Percentiles rank a stretch among this genome's conserved stretches.
phyloP scores from a whole-genome alignment of 495 filamentous ascomycete species.

The Peziza echinospora region DNA sequence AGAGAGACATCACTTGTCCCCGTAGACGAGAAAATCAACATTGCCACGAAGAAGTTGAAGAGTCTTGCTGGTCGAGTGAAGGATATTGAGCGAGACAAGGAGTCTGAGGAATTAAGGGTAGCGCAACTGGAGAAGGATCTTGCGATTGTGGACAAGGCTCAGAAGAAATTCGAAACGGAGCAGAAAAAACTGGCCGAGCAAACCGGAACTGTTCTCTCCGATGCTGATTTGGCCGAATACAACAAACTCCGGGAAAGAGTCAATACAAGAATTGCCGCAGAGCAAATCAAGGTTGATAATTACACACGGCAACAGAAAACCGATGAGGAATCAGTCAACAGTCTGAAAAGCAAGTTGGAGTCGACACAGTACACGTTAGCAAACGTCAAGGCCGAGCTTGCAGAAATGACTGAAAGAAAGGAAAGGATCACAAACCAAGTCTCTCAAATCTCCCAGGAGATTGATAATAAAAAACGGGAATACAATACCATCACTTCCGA shows the following conservation, averaged over 20 bases:
- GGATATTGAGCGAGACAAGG: constrained; percentile 52
- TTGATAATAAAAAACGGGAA: constrained; percentile 76
- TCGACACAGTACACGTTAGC: constrained; percentile 46
- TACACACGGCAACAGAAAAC: constrained; percentile 67
- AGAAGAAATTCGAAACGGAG: constrained; percentile 70
- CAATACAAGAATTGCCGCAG: constrained; percentile 56
- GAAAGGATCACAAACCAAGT: constrained; percentile 34
- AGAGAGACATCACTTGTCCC: constrained; percentile 69
- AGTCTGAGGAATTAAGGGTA: constrained; percentile 40
- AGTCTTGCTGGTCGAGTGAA: constrained; percentile 42
- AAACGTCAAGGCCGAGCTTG: constrained; percentile 49
- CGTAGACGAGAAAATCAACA: constrained; percentile 78
- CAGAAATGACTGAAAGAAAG: constrained; percentile 44
- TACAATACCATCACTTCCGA: constrained; percentile 70
- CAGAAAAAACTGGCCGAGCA: constrained; percentile 65
- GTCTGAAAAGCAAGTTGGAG: constrained; percentile 67
- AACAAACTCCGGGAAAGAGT: constrained; percentile 68
- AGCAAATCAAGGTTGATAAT: constrained; percentile 67
- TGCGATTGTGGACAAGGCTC: constrained; percentile 67
- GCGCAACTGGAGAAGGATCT: constrained; percentile 60
- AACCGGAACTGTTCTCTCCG: constrained; percentile 64
- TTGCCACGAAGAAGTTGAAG: constrained; percentile 47
- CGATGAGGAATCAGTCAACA: constrained; percentile 71
- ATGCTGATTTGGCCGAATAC: constrained; percentile 76
- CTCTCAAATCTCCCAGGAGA: constrained; percentile 48